Evolutionary conservation across 2,329 filamentous ascomycete genomes (phyloP).

Genomic region (Cladosporium sp.): DNA sequence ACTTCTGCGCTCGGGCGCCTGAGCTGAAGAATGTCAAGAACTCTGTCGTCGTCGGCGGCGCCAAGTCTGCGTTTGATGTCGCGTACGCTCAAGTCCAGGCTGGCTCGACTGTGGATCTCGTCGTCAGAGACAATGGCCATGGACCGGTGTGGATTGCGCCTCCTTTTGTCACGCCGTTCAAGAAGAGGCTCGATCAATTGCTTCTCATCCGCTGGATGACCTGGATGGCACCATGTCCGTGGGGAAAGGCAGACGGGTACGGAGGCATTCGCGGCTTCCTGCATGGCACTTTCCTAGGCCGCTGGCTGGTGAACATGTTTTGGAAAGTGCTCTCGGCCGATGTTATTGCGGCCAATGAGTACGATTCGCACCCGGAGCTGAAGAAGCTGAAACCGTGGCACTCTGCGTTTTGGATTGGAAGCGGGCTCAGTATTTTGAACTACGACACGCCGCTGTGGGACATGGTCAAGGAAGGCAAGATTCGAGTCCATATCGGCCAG

Average conservation of each 20-base stretch:
- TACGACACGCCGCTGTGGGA: constrained; percentile 55
- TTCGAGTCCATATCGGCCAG: constrained; percentile 54
- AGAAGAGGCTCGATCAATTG: constrained; percentile 64
- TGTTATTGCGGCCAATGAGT: constrained; percentile 44
- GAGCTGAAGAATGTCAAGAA: constrained; percentile 36
- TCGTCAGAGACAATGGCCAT: constrained; percentile 56
- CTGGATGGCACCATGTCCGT: constrained; percentile 72
- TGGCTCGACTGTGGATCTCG: constrained; percentile 52
- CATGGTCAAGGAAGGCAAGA: constrained; percentile 49
- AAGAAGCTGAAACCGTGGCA: constrained; percentile 41
- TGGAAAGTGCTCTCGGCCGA: constrained; percentile 56
- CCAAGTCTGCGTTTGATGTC: constrained; percentile 62
- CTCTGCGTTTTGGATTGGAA: constrained; percentile 50
- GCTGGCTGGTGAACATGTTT: constrained; percentile 52
- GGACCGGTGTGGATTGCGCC: constrained; percentile 59
- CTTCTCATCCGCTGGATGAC: constrained; percentile 63
- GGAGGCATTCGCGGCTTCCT: constrained; percentile 51
- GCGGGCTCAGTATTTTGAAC: constrained; percentile 57
- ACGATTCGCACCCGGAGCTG: constrained; percentile 40
- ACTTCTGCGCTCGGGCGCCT: constrained; percentile 43
- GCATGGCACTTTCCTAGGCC: constrained; percentile 55
- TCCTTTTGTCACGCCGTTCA: constrained; percentile 62
- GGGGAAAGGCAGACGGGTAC: constrained; percentile 62
- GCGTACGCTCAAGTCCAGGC: constrained; percentile 54
- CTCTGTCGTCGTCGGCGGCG: constrained; percentile 56